Evolutionary conservation across 495 filamentous ascomycete genomes (phyloP).

Genomic region (Copromyces sp.): DNA sequence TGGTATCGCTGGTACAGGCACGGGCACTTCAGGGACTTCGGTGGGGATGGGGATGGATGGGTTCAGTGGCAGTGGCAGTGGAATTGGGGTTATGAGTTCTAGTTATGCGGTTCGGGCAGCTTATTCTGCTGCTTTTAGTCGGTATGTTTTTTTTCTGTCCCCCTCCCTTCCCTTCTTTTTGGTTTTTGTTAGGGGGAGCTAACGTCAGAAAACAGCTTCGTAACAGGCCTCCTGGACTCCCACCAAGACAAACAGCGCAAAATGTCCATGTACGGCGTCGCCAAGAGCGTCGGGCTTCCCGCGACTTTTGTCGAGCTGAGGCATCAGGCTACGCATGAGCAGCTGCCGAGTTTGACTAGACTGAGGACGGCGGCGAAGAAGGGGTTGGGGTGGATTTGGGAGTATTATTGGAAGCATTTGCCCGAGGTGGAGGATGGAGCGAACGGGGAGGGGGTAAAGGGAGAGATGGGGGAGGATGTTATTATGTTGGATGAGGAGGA

Average conservation of each 20-base stretch:
- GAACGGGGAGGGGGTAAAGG: not conserved
- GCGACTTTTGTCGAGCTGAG: conserved; percentile 80
- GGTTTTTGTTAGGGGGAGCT: not conserved
- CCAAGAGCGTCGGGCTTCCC: conserved; percentile 64
- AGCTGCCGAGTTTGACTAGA: conserved; percentile 62
- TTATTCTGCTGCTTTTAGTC: conserved; percentile 39
- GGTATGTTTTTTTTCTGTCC: conserved; percentile 22
- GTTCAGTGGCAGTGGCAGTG: not conserved
- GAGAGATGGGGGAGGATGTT: conserved; percentile 2
- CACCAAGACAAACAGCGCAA: conserved; percentile 59
- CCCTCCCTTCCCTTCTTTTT: too few species aligned
- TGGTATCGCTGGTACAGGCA: conserved; percentile 14
- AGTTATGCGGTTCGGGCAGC: conserved; percentile 35
- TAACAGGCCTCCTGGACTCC: conserved; percentile 76
- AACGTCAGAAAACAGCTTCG: conserved; percentile 50
- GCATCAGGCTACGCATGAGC: conserved; percentile 83
- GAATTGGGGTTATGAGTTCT: conserved; percentile 9
- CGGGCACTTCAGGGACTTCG: not conserved
- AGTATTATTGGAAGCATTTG: conserved; percentile 65
- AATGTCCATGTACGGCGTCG: conserved; percentile 74
- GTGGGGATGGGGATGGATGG: conserved; percentile 40
- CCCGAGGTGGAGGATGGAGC: conserved; percentile 5
- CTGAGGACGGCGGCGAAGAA: conserved; percentile 54
- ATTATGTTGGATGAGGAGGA: conserved; percentile 6
- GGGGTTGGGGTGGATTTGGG: conserved; percentile 79